These are phyloP conservation scores for Trapa incisa DNA, from an alignment of 345 rosid genomes.

Conservation along the genomic window DNA sequence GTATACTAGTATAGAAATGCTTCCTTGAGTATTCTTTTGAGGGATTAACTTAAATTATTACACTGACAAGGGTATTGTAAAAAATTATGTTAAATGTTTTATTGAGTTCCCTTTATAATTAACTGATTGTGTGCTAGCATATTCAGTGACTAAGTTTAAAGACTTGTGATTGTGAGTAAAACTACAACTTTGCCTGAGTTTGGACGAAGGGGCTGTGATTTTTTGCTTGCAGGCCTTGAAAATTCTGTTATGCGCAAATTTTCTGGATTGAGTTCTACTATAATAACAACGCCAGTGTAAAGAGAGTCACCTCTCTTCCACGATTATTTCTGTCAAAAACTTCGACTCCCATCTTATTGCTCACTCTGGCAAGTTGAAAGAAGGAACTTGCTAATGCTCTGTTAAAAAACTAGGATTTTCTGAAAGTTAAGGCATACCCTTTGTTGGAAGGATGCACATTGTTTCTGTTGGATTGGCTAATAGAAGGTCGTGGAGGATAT, in stretches of 20 bases:
- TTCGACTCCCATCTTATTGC: background rate
- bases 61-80: background rate
- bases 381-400: constrained; percentile 9
- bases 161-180: background rate
- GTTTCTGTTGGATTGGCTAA: constrained; percentile 90
- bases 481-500: constrained; percentile 64
- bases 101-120: background rate
- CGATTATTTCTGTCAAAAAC: background rate
- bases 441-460: constrained; percentile 76
- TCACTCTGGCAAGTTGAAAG: background rate
- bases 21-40: background rate
- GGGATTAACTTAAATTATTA: background rate
- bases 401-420: constrained; percentile 50
- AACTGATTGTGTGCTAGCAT: background rate
- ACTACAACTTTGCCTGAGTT: background rate
- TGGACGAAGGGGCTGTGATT: background rate
- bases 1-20: too few relatives aligned
- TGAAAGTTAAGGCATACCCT: constrained; percentile 63
- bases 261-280: background rate
- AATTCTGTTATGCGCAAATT: background rate
- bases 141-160: background rate
- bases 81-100: background rate
- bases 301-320: background rate
- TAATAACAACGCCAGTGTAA: background rate
- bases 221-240: background rate